These are phyloP conservation scores for Radiomyces spectabilis DNA, from an alignment of 192 early-diverging fungal genomes.

Conservation along the genomic window DNA sequence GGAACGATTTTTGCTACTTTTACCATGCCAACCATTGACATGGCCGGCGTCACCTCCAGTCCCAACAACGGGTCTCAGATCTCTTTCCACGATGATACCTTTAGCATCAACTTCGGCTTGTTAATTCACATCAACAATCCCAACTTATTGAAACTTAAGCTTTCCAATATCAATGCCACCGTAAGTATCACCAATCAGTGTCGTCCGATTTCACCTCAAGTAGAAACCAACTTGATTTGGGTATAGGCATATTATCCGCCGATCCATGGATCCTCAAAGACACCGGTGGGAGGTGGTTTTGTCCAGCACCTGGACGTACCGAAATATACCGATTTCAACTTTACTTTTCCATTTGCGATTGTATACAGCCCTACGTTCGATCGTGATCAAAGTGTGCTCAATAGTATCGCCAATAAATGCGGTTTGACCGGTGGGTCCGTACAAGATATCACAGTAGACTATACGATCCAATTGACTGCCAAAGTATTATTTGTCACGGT, in stretches of 20 bases:
- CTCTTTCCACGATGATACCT: slow-evolving; percentile 11
- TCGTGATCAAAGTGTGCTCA: slow-evolving; percentile 24
- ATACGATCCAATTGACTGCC: slow-evolving; percentile 33
- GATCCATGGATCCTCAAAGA: not conserved
- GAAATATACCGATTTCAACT: slow-evolving; percentile 14
- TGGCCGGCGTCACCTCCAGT: slow-evolving; percentile 16
- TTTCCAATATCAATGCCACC: slow-evolving; percentile 32
- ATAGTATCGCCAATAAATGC: slow-evolving; percentile 35
- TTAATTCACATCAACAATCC: slow-evolving; percentile 32
- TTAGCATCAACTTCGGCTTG: slow-evolving; percentile 23
- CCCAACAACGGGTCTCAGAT: slow-evolving; percentile 4
- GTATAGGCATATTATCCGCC: slow-evolving; percentile 44
- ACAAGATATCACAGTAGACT: slow-evolving; percentile 32
- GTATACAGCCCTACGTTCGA: slow-evolving; percentile 28
- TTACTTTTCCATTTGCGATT: slow-evolving; percentile 39
- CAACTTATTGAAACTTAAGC: slow-evolving; percentile 31
- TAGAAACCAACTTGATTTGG: not conserved
- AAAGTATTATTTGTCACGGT: slow-evolving; percentile 33
- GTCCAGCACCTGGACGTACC: slow-evolving; percentile 26
- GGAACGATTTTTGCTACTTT: slow-evolving; percentile 21
- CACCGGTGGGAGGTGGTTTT: slow-evolving; percentile 36
- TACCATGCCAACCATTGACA: slow-evolving; percentile 27
- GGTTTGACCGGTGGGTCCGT: slow-evolving; percentile 22
- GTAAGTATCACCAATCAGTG: slow-evolving; percentile 20
- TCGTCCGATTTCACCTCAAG: not conserved